Conservation (phyloP, 495 filamentous ascomycete species). For the Annulohypoxylon stygium region DNA sequence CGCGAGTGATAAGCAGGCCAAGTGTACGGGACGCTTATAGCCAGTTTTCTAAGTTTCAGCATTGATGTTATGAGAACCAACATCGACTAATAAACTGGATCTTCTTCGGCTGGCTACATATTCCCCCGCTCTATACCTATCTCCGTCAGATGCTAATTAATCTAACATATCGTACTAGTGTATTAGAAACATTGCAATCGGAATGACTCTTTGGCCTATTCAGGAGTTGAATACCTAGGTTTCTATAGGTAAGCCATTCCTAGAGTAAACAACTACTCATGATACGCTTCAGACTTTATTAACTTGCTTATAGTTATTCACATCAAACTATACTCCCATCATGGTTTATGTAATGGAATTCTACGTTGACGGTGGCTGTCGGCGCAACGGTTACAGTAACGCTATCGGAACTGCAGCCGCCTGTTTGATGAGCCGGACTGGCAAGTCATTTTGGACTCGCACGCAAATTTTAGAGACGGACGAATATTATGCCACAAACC, state of each 20-base stretch:
- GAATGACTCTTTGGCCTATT: no score
- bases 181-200: no score
- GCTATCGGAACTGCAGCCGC: slow-evolving; percentile 56
- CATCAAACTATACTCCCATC: neutral
- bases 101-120: no score
- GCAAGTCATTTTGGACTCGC: neutral
- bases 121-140: no score
- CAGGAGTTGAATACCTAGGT: neutral
- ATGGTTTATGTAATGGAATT: slow-evolving; percentile 60
- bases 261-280: neutral
- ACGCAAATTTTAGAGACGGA: neutral
- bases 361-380: slow-evolving; percentile 57
- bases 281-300: neutral
- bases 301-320: neutral
- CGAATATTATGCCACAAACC: slow-evolving; percentile 52
- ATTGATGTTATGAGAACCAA: no score
- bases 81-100: no score
- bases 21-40: no score
- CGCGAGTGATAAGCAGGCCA: no score
- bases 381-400: slow-evolving; percentile 49
- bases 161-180: no score
- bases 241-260: no score
- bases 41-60: no score
- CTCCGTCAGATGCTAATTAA: no score
- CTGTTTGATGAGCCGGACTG: slow-evolving; percentile 32